A percentile compares a stretch with the other conserved stretches of the same genome.
These are phyloP conservation scores for Bauhinia variegata DNA, from an alignment of 306 rosid genomes.

Conservation along the genomic window DNA sequence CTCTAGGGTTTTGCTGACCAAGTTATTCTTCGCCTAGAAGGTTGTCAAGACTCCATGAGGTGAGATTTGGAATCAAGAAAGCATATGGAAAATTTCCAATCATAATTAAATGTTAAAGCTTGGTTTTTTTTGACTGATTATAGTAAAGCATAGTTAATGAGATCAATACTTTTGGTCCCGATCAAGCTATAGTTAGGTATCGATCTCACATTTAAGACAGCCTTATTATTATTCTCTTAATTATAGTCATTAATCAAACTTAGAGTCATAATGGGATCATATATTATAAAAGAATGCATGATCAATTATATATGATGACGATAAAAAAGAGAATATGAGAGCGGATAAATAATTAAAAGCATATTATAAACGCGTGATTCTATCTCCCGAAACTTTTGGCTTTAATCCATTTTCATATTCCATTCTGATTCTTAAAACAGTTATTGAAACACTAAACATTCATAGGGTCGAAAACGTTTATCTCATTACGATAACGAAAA, in stretches of 20 bases:
- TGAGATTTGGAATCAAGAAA: slow-evolving; percentile 55
- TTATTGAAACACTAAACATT: slow-evolving; percentile 26
- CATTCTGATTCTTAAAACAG: slow-evolving; percentile 44
- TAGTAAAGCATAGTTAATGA: slow-evolving; percentile 27
- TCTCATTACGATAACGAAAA: not conserved
- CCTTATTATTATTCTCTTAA: slow-evolving; percentile 36
- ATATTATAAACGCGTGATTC: slow-evolving; percentile 40
- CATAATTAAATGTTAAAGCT: slow-evolving; percentile 33
- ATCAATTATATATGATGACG: slow-evolving; percentile 29
- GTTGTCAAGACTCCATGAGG: slow-evolving; percentile 51
- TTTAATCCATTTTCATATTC: slow-evolving; percentile 39
- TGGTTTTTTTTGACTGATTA: slow-evolving; percentile 29
- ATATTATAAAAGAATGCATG: slow-evolving; percentile 16
- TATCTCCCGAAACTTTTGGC: slow-evolving; percentile 51
- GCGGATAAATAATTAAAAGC: not conserved
- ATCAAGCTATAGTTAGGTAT: slow-evolving; percentile 22
- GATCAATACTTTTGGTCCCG: slow-evolving; percentile 7
- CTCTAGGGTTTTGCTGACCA: slow-evolving; percentile 41
- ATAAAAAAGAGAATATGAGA: not conserved
- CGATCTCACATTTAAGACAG: slow-evolving; percentile 35
- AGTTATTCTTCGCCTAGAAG: slow-evolving; percentile 51
- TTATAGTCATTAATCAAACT: slow-evolving; percentile 27
- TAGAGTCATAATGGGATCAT: not conserved
- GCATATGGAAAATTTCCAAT: slow-evolving; percentile 42
- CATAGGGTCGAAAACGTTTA: slow-evolving; percentile 36